Evolutionary conservation across 331 rosid genomes (phyloP), one percentile per base, ranked within the genome.

Genomic region (Pyrus hybrid): DNA sequence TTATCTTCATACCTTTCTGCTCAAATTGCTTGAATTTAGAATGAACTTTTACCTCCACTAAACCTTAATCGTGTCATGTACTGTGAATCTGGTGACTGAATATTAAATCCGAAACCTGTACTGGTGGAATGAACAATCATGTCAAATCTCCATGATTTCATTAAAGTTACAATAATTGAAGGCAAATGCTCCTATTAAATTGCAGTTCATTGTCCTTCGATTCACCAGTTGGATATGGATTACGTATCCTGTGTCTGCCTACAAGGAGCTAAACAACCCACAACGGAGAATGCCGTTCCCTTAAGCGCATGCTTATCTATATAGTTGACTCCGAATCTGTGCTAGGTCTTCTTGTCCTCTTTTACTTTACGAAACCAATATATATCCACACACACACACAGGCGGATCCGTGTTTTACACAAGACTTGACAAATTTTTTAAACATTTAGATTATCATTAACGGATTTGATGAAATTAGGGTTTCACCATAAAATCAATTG

Each of bases 1-100:
- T 21, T 33, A 21, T 33, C 35, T 54, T 14, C 23, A 33, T 25
- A 22, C 26, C 76, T 60, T 58, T 64, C 45, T 1, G 67, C 64
- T 0, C 56, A 58, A 5, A 35, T 23, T 23, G 41, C 12, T 35
- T 60, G 3, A 30, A 60, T 33, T 35, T 35, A 23, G 11, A 29
- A 63, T 63, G 32, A 61, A 17, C 17, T 72, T 72, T 72, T 8
- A 16, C 58, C 67, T 32, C 68, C 76, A 72, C 76, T 60, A 35
- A 60, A 72, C 41, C 57, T 17, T 72, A 35, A 35, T 58, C 23
- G 25, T 58, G 41, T 13, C 57, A 35, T 16, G 28, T 11, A 41
- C 56, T 23, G 58, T 58, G 76, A 35, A 13, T 29, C 45, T 25
- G 76, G 26, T 57, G 35, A 58, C 32, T 33, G 76, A 41, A 37